Conservation (phyloP, 768 basidiomycete species). For the Leccinum variicolor region DNA sequence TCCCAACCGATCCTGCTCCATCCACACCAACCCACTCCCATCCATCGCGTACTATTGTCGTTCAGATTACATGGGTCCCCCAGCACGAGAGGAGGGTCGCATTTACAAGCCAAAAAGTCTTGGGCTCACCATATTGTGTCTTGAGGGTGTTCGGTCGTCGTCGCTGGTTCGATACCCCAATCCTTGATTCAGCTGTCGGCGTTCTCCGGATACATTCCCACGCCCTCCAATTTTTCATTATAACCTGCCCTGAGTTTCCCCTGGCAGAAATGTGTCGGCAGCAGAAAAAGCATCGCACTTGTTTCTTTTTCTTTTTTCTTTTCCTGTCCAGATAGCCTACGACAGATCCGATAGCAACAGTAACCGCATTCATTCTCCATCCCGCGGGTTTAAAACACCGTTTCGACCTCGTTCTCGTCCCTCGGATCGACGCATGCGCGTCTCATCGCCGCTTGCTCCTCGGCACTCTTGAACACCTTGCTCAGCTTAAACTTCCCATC, state of each 20-base stretch:
- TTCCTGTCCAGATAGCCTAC: neutral
- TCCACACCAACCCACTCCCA: constrained; percentile 6
- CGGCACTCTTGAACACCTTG: constrained; percentile 58
- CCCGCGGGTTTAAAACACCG: constrained; percentile 16
- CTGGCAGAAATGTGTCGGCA: neutral
- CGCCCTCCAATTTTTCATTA: neutral
- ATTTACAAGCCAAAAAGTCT: neutral
- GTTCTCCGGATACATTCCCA: constrained; percentile 21
- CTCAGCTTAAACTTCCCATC: constrained; percentile 55
- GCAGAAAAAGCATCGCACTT: neutral
- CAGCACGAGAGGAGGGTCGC: neutral
- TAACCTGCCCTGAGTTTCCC: constrained; percentile 27
- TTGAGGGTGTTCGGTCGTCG: constrained; percentile 19
- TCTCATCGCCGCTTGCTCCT: constrained; percentile 46
- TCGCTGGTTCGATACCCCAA: constrained; percentile 5
- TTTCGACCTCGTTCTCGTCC: constrained; percentile 24
- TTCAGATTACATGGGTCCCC: constrained; percentile 1
- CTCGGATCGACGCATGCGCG: constrained; percentile 17
- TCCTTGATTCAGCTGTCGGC: constrained; percentile 12
- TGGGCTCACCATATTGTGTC: constrained; percentile 32
- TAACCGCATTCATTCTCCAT: neutral
- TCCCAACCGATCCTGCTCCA: neutral
- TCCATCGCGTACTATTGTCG: constrained; percentile 4
- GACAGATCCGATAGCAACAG: neutral
- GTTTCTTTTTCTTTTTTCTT: too few relatives aligned